Percentiles rank a stretch among this genome's conserved stretches.
Evolutionary conservation across 805 yeast genomes (phyloP).

Genomic region (Kodamaea fukazawae): DNA sequence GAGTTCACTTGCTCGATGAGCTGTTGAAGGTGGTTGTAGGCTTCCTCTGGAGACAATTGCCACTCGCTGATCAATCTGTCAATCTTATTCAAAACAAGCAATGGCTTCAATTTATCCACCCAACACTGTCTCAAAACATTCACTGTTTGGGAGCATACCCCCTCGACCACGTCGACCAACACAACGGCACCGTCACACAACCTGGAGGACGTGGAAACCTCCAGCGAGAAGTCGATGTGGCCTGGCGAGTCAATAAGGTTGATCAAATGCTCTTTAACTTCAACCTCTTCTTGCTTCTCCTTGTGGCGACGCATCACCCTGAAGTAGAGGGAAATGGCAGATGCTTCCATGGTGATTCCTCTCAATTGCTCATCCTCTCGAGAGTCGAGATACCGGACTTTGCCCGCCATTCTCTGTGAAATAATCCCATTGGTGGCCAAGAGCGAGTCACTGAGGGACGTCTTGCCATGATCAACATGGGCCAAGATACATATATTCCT

Average conservation of each 20-base stretch:
- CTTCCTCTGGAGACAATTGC: slow-evolving; percentile 78
- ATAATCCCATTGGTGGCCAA: slow-evolving; percentile 95
- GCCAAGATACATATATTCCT: slow-evolving; percentile 94
- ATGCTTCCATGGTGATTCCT: slow-evolving; percentile 97
- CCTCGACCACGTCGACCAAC: slow-evolving; percentile 94
- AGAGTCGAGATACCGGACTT: slow-evolving; percentile 87
- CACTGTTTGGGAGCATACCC: slow-evolving; percentile 96
- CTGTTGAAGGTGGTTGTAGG: slow-evolving; percentile 73
- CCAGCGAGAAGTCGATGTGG: slow-evolving; percentile 96
- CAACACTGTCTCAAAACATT: slow-evolving; percentile 94
- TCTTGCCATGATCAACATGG: slow-evolving; percentile 98
- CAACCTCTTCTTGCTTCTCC: slow-evolving; percentile 25
- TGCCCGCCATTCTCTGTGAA: slow-evolving; percentile 93
- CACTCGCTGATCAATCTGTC: slow-evolving; percentile 84
- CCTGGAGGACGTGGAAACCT: slow-evolving; percentile 93
- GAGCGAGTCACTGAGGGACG: slow-evolving; percentile 87
- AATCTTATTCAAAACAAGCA: slow-evolving; percentile 85
- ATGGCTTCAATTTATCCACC: slow-evolving; percentile 86
- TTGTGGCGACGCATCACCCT: slow-evolving; percentile 49
- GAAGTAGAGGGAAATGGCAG: slow-evolving; percentile 92
- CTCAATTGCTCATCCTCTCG: slow-evolving; percentile 93
- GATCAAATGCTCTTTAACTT: slow-evolving; percentile 73
- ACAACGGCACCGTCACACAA: slow-evolving; percentile 97
- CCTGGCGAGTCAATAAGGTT: slow-evolving; percentile 98
- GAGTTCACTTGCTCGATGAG: slow-evolving; percentile 92